These are phyloP conservation scores for Aspergillus pseudoviridinutans DNA, from an alignment of 2,329 filamentous ascomycete species.

Conservation along the genomic window DNA sequence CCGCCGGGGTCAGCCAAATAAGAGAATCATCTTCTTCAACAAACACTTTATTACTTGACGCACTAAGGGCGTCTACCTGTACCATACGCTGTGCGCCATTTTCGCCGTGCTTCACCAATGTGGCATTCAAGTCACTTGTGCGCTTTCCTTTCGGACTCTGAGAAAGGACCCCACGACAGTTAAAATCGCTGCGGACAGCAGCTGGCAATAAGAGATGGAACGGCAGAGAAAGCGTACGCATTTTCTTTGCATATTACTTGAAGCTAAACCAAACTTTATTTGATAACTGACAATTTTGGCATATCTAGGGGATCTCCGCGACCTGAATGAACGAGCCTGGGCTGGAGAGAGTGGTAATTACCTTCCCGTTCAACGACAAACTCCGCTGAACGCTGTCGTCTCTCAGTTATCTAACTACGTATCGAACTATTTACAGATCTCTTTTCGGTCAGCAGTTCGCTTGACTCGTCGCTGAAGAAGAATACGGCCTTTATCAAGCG, in stretches of 20 bases:
- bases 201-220: slow-evolving; percentile 40
- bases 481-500: slow-evolving; percentile 98
- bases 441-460: slow-evolving; percentile 69
- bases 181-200: slow-evolving; percentile 20
- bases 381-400: not conserved
- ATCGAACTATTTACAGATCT: slow-evolving; percentile 55
- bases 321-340: slow-evolving; percentile 85
- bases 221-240: slow-evolving; percentile 47
- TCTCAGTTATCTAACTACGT: slow-evolving; percentile 16
- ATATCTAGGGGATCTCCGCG: slow-evolving; percentile 74
- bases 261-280: not conserved
- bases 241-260: not conserved
- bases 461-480: slow-evolving; percentile 95
- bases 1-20: slow-evolving; percentile 6
- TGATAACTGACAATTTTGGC: slow-evolving; percentile 2
- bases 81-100: slow-evolving; percentile 12
- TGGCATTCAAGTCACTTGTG: slow-evolving; percentile 35
- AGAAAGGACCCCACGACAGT: slow-evolving; percentile 33
- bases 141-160: slow-evolving; percentile 32
- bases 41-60: not conserved
- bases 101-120: slow-evolving; percentile 27
- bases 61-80: slow-evolving; percentile 6
- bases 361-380: not conserved
- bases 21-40: slow-evolving; percentile 1
- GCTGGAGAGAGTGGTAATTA: slow-evolving; percentile 73